A percentile compares a stretch with the other conserved stretches of the same genome.
Evolutionary conservation across 2,329 filamentous ascomycete genomes (phyloP).

Genomic region (Trichophaea hybrida): DNA sequence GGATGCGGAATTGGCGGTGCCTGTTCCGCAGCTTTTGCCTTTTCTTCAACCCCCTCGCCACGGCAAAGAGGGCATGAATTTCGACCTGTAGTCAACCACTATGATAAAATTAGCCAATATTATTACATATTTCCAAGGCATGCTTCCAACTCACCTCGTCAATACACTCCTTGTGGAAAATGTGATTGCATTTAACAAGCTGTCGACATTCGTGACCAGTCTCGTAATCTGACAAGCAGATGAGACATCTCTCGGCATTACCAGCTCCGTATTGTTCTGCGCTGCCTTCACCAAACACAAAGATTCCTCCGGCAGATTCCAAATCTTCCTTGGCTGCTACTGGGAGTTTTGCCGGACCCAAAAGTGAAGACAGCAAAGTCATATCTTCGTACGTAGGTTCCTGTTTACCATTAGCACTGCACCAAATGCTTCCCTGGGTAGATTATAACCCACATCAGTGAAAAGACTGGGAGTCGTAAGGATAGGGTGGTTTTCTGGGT

Average conservation of each 20-base stretch:
- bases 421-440: conserved; percentile 15
- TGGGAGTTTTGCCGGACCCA: conserved; percentile 54
- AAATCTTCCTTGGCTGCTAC: conserved; percentile 52
- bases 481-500: conserved; percentile 55
- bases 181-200: conserved; percentile 48
- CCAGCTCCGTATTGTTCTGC: conserved; percentile 37
- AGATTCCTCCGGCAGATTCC: conserved; percentile 46
- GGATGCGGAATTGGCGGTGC: conserved; percentile 1
- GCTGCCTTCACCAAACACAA: conserved; percentile 37
- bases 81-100: conserved; percentile 55
- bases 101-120: conserved; percentile 28
- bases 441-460: conserved; percentile 42
- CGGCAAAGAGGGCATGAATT: conserved; percentile 50
- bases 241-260: conserved; percentile 44
- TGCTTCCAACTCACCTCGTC: conserved; percentile 42
- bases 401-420: conserved; percentile 27
- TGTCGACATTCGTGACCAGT: conserved; percentile 45
- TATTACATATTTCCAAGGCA: conserved; percentile 12
- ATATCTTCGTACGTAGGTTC: conserved; percentile 58
- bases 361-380: conserved; percentile 51
- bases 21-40: conserved; percentile 6
- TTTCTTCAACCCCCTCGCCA: conserved; percentile 36
- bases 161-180: conserved; percentile 56
- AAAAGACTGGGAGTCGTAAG: conserved; percentile 55
- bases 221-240: conserved; percentile 54